Base-by-base conservation (phyloP, 257 asterid genomes). In the Coffea eugenioides region DNA sequence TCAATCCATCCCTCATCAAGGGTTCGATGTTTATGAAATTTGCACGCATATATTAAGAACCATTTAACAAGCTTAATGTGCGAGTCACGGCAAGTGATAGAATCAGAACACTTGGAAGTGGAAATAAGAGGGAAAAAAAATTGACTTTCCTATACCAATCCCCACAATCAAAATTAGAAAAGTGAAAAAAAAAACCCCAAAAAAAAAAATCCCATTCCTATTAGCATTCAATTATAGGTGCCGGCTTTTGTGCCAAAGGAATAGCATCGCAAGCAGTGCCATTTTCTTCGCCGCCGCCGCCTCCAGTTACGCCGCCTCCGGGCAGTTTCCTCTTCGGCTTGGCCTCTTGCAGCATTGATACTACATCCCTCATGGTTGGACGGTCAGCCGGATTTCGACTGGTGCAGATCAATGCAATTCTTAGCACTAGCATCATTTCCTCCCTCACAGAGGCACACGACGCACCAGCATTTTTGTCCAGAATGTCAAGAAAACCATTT, bases 351-450 rank as follows among this genome's bases (percentile, higher is more conserved):
- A 95, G 74, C 99, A 92, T 93, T 5, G 98, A 90, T 21, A 95
- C 86, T 0, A 93, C 99, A 69, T 93, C 98, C 80, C 99, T 87
- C 99, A 92, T 95, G 7, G 97, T 87, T 46, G 99, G 99, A 7
- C 99, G 90, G 12, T 95, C 97, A 0, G 91, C 90, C 18, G 98
- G 99, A 80, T 92, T 93, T 67, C 89, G 85, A 52, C 96, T 89
- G 3, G 98, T 95, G 84, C 99, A 95, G 0, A 95, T 73, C 88
- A 95, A 85, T 7, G 99, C 99, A 14, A 95, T 88, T 88, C 96
- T 90, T 9, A 95, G 88, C 41, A 95, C 80, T 8, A 90, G 74
- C 91, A 91, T 76, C 99, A 92, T 93, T 79, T 95, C 98, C 76
- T 95, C 99, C 90, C 91, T 90, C 23, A 93, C 93, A 0, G 86